Base-by-base conservation (phyloP, 768 basidiomycete genomes). In the Omphalotus guepiniiformis region DNA sequence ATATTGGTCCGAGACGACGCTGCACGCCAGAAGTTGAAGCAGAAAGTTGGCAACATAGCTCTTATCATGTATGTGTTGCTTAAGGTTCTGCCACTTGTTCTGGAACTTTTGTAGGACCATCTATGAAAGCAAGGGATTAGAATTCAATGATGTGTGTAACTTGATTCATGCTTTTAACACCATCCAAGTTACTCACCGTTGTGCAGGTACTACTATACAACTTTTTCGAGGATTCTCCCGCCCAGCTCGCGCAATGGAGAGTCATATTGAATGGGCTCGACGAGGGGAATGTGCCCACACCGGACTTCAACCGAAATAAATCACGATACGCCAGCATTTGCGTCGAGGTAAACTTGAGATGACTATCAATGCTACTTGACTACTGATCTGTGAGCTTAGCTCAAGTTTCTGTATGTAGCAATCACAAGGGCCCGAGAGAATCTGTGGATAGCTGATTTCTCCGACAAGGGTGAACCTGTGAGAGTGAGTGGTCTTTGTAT, bases 361-460 rank as follows among this genome's bases (percentile, higher is more conserved):
- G 9, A 4, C 13, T 35, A 13, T 11, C 15, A 25, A 23, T 15
- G 21, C 13, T 25, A 19, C 15, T 26, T 22, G 34, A 36, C 11
- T 19, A 23, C 30, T 50, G 25, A 49, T 25, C 6, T 18, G 29
- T n/a, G n/a, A n/a, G 3, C 32, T 1, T 22, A 85, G 83, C 66
- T 88, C 18, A 87, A 88, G 54, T 73, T 69, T 36, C 62, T 88
- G 0, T 88, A 88, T 47, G 85, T 88, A 2, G 85, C 83, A 0
- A 74, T 85, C 13, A 88, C 86, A 0, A 63, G 85, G 34, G 83
- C 85, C 1, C 72, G 81, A 32, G 82, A 80, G 47, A 82, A 84
- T 42, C 56, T 88, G 5, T 85, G 85, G 83, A 78, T 88, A 16
- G 75, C 76, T 1, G 86, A 88, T 58, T 71, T 67, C 27, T 85